phyloP scores from a whole-genome alignment of 1,284 basidiomycete species.

The Tetrapyrgos nigripes region DNA sequence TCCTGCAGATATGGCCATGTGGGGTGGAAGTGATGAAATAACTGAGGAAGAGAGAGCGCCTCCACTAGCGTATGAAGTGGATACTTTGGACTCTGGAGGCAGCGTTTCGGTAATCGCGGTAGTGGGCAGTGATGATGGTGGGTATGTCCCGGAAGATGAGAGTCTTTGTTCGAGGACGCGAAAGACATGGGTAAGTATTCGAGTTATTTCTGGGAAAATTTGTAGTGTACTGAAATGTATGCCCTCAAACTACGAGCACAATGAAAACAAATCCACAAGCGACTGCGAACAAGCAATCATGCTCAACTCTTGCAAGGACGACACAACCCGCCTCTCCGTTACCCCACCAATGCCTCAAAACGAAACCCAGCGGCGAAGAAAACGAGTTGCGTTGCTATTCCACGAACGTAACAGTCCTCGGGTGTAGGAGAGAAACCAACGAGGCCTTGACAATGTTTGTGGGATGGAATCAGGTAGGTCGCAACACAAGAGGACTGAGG shows the following conservation, averaged over 20 bases:
- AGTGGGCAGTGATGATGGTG: slow-evolving; percentile 70
- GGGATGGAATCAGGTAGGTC: too few species aligned
- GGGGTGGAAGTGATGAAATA: slow-evolving; percentile 82
- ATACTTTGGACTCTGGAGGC: slow-evolving; percentile 59
- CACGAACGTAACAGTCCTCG: slow-evolving; percentile 65
- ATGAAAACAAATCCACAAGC: slow-evolving; percentile 27
- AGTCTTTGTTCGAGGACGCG: slow-evolving; percentile 66
- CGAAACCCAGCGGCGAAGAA: slow-evolving; percentile 48
- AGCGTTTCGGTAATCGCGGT: slow-evolving; percentile 74
- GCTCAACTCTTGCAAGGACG: slow-evolving; percentile 65
- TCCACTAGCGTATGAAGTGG: slow-evolving; percentile 71
- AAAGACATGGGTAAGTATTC: slow-evolving; percentile 62
- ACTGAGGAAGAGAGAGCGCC: slow-evolving; percentile 64
- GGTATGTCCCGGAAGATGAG: slow-evolving; percentile 69
- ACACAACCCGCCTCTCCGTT: slow-evolving; percentile 41
- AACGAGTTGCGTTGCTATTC: slow-evolving; percentile 46
- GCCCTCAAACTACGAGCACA: slow-evolving; percentile 66
- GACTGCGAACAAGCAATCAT: slow-evolving; percentile 38
- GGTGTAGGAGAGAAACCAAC: slow-evolving; percentile 33
- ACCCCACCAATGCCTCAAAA: slow-evolving; percentile 52
- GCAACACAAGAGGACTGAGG: background rate
- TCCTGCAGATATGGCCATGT: slow-evolving; percentile 74
- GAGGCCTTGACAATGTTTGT: slow-evolving; percentile 65
- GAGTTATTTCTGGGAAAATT: slow-evolving; percentile 72
- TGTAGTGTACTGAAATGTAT: slow-evolving; percentile 45